These are phyloP conservation scores for Aegilops tauschii DNA, from an alignment of 176 grass and related monocot genomes.

Conservation along the genomic window DNA sequence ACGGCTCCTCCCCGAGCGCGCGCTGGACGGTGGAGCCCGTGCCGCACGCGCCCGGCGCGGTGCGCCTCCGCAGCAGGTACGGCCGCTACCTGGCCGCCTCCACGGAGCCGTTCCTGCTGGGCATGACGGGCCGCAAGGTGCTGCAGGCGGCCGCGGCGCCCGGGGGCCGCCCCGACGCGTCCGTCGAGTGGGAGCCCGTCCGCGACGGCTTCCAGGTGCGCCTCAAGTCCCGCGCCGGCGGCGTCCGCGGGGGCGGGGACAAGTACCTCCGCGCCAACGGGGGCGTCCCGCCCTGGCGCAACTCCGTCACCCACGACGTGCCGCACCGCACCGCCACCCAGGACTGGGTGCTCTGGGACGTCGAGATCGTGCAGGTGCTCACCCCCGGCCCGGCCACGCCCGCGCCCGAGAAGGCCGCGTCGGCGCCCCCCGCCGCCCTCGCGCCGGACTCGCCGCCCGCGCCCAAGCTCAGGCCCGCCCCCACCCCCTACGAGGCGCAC, in stretches of 20 bases:
- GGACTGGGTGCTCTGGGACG: conserved; percentile 97
- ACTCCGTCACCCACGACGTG: conserved; percentile 86
- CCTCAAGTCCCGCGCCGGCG: conserved; percentile 42
- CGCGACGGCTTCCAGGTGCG: conserved; percentile 71
- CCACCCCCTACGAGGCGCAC: background rate
- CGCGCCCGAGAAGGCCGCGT: background rate
- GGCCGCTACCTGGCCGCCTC: conserved; percentile 85
- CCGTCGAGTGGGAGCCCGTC: conserved; percentile 72
- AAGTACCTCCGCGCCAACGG: conserved; percentile 76
- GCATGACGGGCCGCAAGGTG: conserved; percentile 75
- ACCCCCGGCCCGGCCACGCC: conserved; percentile 27
- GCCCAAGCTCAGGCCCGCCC: conserved; percentile 19
- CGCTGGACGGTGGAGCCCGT: conserved; percentile 75
- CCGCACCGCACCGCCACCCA: conserved; percentile 61
- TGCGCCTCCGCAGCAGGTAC: conserved; percentile 58
- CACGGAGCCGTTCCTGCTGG: conserved; percentile 66
- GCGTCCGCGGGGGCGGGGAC: background rate
- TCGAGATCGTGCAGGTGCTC: conserved; percentile 71
- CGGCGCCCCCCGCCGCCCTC: background rate
- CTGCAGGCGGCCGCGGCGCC: conserved; percentile 39
- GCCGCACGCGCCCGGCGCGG: background rate
- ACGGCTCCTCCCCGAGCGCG: conserved; percentile 47
- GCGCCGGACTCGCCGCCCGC: conserved; percentile 23
- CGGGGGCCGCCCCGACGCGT: conserved; percentile 36
- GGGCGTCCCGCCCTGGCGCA: conserved; percentile 69